phyloP scores from a whole-genome alignment of 306 rosid genomes.

The Vigna nakashimae region DNA sequence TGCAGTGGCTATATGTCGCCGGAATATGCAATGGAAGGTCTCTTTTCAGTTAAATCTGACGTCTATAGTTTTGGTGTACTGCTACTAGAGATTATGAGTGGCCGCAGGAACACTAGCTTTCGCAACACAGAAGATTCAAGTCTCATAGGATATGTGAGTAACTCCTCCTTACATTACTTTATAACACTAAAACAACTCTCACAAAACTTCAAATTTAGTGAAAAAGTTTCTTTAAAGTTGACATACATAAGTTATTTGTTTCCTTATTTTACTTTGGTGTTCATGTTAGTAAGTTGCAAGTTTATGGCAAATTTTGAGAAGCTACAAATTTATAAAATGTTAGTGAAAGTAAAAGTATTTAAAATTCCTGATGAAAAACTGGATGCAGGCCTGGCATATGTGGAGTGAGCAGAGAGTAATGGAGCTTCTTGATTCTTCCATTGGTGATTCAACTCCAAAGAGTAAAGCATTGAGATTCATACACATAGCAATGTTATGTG shows the following conservation, averaged over 20 bases:
- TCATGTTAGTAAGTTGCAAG: not conserved
- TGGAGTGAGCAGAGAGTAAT: constrained; percentile 61
- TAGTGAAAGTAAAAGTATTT: too few relatives aligned
- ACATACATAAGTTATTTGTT: not conserved
- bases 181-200: not conserved
- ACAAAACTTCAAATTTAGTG: not conserved
- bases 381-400: constrained; percentile 70
- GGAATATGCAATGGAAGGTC: constrained; percentile 36
- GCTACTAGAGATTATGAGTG: constrained; percentile 42
- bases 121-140: constrained; percentile 59
- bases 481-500: constrained; percentile 71
- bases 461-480: constrained; percentile 63
- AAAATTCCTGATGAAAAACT: not conserved
- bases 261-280: not conserved
- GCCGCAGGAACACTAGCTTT: constrained; percentile 65
- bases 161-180: not conserved
- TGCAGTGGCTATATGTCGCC: constrained; percentile 45
- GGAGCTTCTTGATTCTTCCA: constrained; percentile 71
- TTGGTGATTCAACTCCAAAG: constrained; percentile 48
- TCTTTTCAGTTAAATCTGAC: constrained; percentile 39
- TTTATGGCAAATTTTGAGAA: not conserved
- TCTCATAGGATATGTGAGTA: constrained; percentile 70
- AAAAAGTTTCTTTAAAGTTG: not conserved
- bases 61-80: constrained; percentile 47
- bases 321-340: too few relatives aligned